These are phyloP conservation scores for Tricholoma sp. DNA, from an alignment of 768 basidiomycete species.

Conservation along the genomic window DNA sequence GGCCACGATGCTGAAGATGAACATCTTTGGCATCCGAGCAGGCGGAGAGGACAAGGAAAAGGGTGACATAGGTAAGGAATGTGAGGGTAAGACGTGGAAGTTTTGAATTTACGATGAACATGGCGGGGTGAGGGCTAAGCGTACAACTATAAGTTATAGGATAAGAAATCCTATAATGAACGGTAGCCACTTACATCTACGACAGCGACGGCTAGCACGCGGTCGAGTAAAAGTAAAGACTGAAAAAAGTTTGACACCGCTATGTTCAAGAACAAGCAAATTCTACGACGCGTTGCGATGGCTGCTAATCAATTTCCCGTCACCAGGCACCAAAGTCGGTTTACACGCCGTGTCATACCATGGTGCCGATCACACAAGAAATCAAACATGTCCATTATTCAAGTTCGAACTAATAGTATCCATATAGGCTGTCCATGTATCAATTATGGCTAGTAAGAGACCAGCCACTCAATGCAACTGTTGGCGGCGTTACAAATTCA, in stretches of 20 bases:
- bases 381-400: neutral
- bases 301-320: neutral
- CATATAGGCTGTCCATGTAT: conserved; percentile 8
- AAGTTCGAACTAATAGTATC: neutral
- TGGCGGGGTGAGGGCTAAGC: conserved; percentile 24
- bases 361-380: too few species aligned
- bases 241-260: neutral
- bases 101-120: conserved; percentile 38
- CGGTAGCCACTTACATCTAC: conserved; percentile 3
- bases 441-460: conserved; percentile 72
- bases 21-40: conserved; percentile 31
- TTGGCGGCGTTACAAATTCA: conserved; percentile 64
- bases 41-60: conserved; percentile 48
- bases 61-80: conserved; percentile 56
- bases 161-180: neutral
- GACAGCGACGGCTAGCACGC: conserved; percentile 12
- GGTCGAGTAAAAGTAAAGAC: neutral
- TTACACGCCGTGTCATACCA: neutral
- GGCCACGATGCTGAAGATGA: conserved; percentile 44
- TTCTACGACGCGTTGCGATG: neutral
- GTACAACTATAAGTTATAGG: too few species aligned
- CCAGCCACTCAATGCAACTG: conserved; percentile 74
- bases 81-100: conserved; percentile 47
- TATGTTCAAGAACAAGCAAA: neutral
- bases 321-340: neutral